Conservation (phyloP, 208 protist genomes). For the Leptomonas seymouri region DNA sequence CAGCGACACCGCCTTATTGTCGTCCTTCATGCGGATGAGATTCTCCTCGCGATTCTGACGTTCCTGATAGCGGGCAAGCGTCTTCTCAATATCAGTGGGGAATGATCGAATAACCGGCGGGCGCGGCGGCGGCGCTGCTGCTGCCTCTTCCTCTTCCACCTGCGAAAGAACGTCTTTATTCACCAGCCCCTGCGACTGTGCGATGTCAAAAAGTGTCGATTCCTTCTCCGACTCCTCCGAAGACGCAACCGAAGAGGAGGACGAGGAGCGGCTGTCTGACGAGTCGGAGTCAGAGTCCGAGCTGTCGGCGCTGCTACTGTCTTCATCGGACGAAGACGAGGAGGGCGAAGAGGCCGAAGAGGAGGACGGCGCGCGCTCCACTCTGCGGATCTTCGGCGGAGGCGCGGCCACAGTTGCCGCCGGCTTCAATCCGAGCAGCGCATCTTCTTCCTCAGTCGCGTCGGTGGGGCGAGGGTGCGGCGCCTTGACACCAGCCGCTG, state of each 20-base stretch:
- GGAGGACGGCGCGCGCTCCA: constrained; percentile 28
- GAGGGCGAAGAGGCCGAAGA: constrained; percentile 28
- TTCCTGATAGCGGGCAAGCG: constrained; percentile 71
- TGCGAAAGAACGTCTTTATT: constrained; percentile 40
- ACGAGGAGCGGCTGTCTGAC: constrained; percentile 4
- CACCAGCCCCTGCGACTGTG: constrained; percentile 53
- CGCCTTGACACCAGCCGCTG: constrained; percentile 25
- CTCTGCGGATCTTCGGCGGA: constrained; percentile 25
- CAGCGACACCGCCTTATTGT: constrained; percentile 93
- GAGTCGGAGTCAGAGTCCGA: constrained; percentile 19
- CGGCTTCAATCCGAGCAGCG: constrained; percentile 35
- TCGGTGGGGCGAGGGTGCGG: constrained; percentile 23
- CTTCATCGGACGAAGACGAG: constrained; percentile 25
- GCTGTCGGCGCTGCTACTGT: constrained; percentile 22
- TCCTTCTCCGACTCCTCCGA: constrained; percentile 34
- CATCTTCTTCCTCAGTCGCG: constrained; percentile 42
- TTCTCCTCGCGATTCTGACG: constrained; percentile 85
- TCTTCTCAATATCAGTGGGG: constrained; percentile 66
- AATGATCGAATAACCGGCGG: constrained; percentile 74
- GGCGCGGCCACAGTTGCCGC: constrained; percentile 20
- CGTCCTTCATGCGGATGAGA: constrained; percentile 85
- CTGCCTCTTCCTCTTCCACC: constrained; percentile 48
- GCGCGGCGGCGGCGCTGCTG: constrained; percentile 57
- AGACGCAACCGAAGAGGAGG: constrained; percentile 9
- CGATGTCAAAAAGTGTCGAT: constrained; percentile 68